Evolutionary conservation across 495 filamentous ascomycete species (phyloP).

Genomic region (Penicillium cataractarum): DNA sequence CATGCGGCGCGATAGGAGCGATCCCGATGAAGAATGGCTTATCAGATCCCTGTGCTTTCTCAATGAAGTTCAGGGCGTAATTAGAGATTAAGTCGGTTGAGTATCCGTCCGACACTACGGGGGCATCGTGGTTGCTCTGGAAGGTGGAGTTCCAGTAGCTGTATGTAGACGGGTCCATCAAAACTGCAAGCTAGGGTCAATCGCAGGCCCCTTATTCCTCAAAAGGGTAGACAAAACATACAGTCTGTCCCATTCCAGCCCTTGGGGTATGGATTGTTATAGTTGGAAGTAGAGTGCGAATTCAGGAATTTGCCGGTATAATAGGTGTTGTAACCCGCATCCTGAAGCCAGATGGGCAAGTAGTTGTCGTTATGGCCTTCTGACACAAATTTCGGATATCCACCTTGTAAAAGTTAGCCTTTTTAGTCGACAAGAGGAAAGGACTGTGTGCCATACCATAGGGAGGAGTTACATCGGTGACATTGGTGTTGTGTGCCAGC

Average conservation of each 20-base stretch:
- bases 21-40: constrained; percentile 67
- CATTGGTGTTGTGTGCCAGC: constrained; percentile 16
- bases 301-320: constrained; percentile 75
- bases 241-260: constrained; percentile 59
- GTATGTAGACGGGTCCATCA: constrained; percentile 72
- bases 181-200: constrained; percentile 29
- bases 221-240: background rate
- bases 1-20: constrained; percentile 66
- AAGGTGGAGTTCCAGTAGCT: constrained; percentile 62
- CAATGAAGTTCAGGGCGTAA: constrained; percentile 62
- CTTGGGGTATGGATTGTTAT: constrained; percentile 56
- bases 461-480: background rate
- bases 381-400: constrained; percentile 65
- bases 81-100: constrained; percentile 60
- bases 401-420: no score
- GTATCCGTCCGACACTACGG: constrained; percentile 57
- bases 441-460: background rate
- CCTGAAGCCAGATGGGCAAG: constrained; percentile 69
- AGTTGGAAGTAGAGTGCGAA: constrained; percentile 58
- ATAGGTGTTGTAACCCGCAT: constrained; percentile 69
- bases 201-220: background rate
- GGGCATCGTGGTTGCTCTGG: constrained; percentile 58
- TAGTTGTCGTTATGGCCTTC: constrained; percentile 66
- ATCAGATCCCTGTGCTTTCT: constrained; percentile 53
- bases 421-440: background rate